Percentiles rank a stretch among this genome's conserved stretches.
These are phyloP conservation scores for Nitzschia palea DNA, from an alignment of 108 stramenopile species.

Conservation along the genomic window DNA sequence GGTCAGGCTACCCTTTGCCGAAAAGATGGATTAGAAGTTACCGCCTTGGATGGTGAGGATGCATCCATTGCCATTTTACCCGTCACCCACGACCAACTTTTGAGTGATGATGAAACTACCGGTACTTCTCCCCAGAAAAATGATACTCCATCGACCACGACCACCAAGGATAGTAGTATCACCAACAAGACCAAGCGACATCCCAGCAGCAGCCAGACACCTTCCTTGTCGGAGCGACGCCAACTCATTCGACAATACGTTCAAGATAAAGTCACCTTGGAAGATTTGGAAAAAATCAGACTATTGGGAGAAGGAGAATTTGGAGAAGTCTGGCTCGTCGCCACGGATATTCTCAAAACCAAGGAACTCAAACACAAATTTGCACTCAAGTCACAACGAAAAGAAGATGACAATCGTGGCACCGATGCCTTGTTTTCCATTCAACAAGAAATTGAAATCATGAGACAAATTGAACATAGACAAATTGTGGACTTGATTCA, in stretches of 20 bases:
- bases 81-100: no score
- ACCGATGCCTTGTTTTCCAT: slow-evolving; percentile 81
- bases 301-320: slow-evolving; percentile 91
- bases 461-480: slow-evolving; percentile 83
- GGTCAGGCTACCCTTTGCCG: background rate
- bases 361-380: slow-evolving; percentile 44
- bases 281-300: slow-evolving; percentile 42
- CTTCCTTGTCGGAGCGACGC: slow-evolving; percentile 1
- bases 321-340: slow-evolving; percentile 87
- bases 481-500: slow-evolving; percentile 88
- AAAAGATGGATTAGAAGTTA: slow-evolving; percentile 1
- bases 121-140: no score
- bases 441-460: slow-evolving; percentile 78
- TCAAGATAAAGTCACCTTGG: slow-evolving; percentile 22
- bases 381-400: slow-evolving; percentile 81
- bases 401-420: slow-evolving; percentile 83
- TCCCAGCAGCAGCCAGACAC: no score
- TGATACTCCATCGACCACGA: background rate
- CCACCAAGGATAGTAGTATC: background rate
- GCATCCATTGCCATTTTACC: slow-evolving; percentile 17
- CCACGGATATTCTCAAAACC: slow-evolving; percentile 49
- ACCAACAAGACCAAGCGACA: background rate
- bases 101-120: no score
- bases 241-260: slow-evolving; percentile 14
- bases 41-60: background rate